Evolutionary conservation across 1,284 basidiomycete species (phyloP), one percentile per base, ranked within the genome.

Genomic region (Papiliotrema flavescens): DNA sequence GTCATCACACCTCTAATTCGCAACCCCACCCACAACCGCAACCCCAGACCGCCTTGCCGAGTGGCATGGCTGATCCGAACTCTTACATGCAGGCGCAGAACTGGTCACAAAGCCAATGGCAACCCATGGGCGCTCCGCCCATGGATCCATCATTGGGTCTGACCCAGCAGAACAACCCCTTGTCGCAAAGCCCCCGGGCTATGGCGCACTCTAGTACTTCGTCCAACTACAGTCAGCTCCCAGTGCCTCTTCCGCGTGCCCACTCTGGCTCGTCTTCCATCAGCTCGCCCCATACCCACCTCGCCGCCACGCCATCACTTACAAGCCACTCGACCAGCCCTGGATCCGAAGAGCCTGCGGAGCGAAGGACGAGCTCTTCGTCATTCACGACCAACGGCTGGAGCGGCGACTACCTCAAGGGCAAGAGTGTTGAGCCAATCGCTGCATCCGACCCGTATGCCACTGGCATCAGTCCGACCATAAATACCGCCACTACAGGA

Each of bases 281-380:
- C 9, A 36, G 20, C 41, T 57, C 51, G 24, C 42, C 58, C 13
- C 51, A 44, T 6, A 42, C 50, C 17, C 28, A 46, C 19, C 41
- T 66, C 9, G 61, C 63, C 1, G 51, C 64, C 7, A 73, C 71
- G 0, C 70, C 73, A 0, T 63, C 69, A 1, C 50, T 75, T 32
- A 68, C 67, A 19, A 61, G 54, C 40, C 49, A 63, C 37, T 59
- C 68, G 3, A 66, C 66, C 15, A 71, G 67, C 49, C 68, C 71
- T 0, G 55, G 57, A 14, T 63, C 65, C 19, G 65, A 65, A 36
- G 65, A 65, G 48, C 64, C 60, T n/a, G 37, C 54, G 7, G 64
- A 67, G 34, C 42, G 56, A 24, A 49, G 55, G 22, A 54, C 35
- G 37, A 57, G 59, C 32, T 28, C 35, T 34, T 46, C 22, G 26